phyloP scores from a whole-genome alignment of 2,329 filamentous ascomycete species.

The Xylariales sp. region DNA sequence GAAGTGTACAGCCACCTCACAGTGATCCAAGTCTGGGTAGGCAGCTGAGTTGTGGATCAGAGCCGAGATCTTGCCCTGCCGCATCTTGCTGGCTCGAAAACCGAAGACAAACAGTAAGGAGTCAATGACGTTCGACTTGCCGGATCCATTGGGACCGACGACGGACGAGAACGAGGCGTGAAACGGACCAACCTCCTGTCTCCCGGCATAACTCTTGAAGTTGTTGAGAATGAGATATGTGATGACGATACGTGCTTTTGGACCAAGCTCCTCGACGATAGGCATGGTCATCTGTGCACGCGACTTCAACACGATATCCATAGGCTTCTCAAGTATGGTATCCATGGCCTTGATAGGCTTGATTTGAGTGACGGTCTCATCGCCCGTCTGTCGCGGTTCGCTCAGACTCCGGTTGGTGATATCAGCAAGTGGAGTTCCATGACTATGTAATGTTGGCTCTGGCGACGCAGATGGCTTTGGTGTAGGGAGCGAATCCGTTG shows the following conservation, averaged over 20 bases:
- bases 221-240: constrained; percentile 89
- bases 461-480: constrained; percentile 54
- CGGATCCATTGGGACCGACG: constrained; percentile 94
- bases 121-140: constrained; percentile 98
- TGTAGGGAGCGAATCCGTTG: constrained; percentile 37
- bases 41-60: constrained; percentile 95
- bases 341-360: constrained; percentile 74
- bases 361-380: constrained; percentile 47
- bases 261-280: constrained; percentile 65
- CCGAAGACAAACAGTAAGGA: constrained; percentile 98
- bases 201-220: constrained; percentile 97
- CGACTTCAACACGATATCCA: constrained; percentile 90
- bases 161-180: constrained; percentile 97
- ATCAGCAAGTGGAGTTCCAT: constrained; percentile 62
- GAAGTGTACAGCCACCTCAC: constrained; percentile 96
- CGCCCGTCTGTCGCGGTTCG: constrained; percentile 44
- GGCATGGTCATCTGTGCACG: constrained; percentile 60
- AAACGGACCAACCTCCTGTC: constrained; percentile 93
- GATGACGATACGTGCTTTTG: constrained; percentile 86
- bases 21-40: constrained; percentile 78
- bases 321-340: constrained; percentile 77
- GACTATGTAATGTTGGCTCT: constrained; percentile 45
- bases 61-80: constrained; percentile 96
- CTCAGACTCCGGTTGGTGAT: constrained; percentile 67
- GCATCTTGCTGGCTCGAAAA: constrained; percentile 98